phyloP scores from a whole-genome alignment of 805 yeast genomes.

The Suhomyces sp. region DNA sequence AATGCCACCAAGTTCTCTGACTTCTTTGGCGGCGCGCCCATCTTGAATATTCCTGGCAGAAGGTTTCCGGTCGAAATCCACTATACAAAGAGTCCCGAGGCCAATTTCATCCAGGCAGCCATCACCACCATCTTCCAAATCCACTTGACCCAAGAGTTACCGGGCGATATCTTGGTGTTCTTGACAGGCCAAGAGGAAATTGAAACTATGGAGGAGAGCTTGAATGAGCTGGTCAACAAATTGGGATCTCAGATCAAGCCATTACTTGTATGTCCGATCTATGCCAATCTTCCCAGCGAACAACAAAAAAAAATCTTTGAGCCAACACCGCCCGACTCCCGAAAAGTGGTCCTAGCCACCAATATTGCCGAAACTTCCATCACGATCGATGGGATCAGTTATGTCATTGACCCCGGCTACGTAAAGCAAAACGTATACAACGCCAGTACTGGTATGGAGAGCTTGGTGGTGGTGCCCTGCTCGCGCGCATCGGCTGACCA shows the following conservation, averaged over 20 bases:
- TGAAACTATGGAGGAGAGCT: slow-evolving; percentile 70
- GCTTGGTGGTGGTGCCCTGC: slow-evolving; percentile 45
- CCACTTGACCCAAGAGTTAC: slow-evolving; percentile 60
- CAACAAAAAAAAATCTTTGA: slow-evolving; percentile 79
- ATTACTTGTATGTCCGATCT: slow-evolving; percentile 78
- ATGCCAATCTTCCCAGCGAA: slow-evolving; percentile 87
- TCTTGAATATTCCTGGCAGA: slow-evolving; percentile 87
- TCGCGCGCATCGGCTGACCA: slow-evolving; percentile 46
- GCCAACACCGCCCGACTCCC: slow-evolving; percentile 71
- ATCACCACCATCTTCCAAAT: slow-evolving; percentile 84
- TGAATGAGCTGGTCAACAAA: slow-evolving; percentile 61
- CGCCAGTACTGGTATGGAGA: slow-evolving; percentile 43
- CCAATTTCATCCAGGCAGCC: slow-evolving; percentile 88
- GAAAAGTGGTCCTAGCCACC: slow-evolving; percentile 92
- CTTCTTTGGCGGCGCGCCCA: slow-evolving; percentile 81
- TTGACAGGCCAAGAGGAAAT: slow-evolving; percentile 97
- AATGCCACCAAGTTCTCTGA: slow-evolving; percentile 84
- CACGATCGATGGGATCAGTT: slow-evolving; percentile 43
- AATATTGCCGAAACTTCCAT: slow-evolving; percentile 68
- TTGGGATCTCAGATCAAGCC: slow-evolving; percentile 60
- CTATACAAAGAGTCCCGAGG: slow-evolving; percentile 83
- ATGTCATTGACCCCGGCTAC: slow-evolving; percentile 45
- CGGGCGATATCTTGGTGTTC: slow-evolving; percentile 87
- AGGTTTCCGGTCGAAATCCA: slow-evolving; percentile 87
- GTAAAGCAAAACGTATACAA: slow-evolving; percentile 45